Conservation (phyloP, 768 basidiomycete genomes). For the Harrya chromipes region DNA sequence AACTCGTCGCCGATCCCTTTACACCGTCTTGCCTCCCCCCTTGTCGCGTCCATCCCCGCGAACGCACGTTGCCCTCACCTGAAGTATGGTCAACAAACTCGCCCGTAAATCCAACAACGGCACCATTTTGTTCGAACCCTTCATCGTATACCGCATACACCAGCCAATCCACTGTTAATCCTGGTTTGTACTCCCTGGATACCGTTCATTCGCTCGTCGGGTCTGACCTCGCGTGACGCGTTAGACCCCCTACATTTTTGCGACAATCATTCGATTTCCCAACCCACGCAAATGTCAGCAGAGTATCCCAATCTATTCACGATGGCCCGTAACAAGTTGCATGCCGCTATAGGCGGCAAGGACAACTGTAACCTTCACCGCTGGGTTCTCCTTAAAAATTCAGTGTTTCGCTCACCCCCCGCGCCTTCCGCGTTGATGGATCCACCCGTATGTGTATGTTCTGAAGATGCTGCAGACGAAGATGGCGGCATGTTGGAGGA, state of each 20-base stretch:
- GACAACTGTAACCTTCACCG: conserved; percentile 77
- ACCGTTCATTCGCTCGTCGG: not conserved
- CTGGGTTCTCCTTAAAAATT: conserved; percentile 88
- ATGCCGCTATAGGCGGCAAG: conserved; percentile 55
- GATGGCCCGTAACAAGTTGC: conserved; percentile 74
- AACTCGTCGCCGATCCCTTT: conserved; percentile 14
- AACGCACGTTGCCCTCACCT: conserved; percentile 28
- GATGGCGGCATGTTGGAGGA: conserved; percentile 42
- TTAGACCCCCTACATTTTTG: conserved; percentile 17
- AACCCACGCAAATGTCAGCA: conserved; percentile 43
- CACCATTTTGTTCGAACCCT: conserved; percentile 82
- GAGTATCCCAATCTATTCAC: conserved; percentile 49
- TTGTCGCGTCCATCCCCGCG: conserved; percentile 22
- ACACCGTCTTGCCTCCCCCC: not conserved
- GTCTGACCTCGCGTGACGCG: conserved; percentile 10
- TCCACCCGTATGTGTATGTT: conserved; percentile 28
- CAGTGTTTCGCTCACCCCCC: conserved; percentile 54
- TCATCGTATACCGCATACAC: conserved; percentile 87
- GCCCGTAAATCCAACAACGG: conserved; percentile 80
- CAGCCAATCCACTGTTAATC: conserved; percentile 33
- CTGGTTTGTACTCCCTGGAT: conserved; percentile 19
- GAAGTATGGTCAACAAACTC: conserved; percentile 81
- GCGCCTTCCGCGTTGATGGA: conserved; percentile 26
- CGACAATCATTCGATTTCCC: conserved; percentile 6
- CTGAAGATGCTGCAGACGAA: conserved; percentile 44